A percentile compares a stretch with the other conserved stretches of the same genome.
Evolutionary conservation across 2,329 filamentous ascomycete genomes (phyloP).

Genomic region (Colletotrichum brevisporum): DNA sequence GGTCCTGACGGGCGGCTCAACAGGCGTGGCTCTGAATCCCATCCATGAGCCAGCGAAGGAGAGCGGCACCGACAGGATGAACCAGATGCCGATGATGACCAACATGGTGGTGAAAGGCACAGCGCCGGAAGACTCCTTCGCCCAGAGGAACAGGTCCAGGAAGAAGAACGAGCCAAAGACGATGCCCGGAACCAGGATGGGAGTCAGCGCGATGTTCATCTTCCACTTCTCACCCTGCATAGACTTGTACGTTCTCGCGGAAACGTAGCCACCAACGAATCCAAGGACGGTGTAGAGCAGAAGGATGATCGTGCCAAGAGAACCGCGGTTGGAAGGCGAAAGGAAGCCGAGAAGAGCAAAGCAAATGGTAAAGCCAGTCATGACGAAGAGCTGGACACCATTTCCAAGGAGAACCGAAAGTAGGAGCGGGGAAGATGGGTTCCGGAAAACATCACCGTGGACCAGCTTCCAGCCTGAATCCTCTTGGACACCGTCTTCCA

Average conservation of each 20-base stretch:
- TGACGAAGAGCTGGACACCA: slow-evolving; percentile 96
- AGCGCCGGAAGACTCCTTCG: slow-evolving; percentile 89
- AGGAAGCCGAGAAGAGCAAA: slow-evolving; percentile 96
- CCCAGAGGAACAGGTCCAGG: slow-evolving; percentile 96
- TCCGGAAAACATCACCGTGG: slow-evolving; percentile 96
- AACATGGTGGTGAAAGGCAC: slow-evolving; percentile 98
- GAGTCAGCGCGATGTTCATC: slow-evolving; percentile 90
- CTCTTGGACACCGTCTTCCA: slow-evolving; percentile 95
- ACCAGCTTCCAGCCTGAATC: slow-evolving; percentile 99
- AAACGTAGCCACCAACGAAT: slow-evolving; percentile 92
- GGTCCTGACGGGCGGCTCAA: slow-evolving; percentile 88
- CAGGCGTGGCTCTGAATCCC: slow-evolving; percentile 81
- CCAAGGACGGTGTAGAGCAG: slow-evolving; percentile 94
- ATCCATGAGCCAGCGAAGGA: slow-evolving; percentile 93
- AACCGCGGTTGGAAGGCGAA: slow-evolving; percentile 95
- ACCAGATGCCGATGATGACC: slow-evolving; percentile 94
- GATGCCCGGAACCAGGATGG: slow-evolving; percentile 85
- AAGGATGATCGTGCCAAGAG: slow-evolving; percentile 92
- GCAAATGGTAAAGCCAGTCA: slow-evolving; percentile 93
- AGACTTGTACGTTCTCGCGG: slow-evolving; percentile 92
- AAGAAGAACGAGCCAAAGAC: slow-evolving; percentile 94
- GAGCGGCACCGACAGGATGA: slow-evolving; percentile 93
- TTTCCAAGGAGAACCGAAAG: slow-evolving; percentile 92
- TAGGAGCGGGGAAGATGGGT: slow-evolving; percentile 84
- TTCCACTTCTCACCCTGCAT: slow-evolving; percentile 96